Conservation (phyloP, 2,329 filamentous ascomycete species). For the Capronia americana region DNA sequence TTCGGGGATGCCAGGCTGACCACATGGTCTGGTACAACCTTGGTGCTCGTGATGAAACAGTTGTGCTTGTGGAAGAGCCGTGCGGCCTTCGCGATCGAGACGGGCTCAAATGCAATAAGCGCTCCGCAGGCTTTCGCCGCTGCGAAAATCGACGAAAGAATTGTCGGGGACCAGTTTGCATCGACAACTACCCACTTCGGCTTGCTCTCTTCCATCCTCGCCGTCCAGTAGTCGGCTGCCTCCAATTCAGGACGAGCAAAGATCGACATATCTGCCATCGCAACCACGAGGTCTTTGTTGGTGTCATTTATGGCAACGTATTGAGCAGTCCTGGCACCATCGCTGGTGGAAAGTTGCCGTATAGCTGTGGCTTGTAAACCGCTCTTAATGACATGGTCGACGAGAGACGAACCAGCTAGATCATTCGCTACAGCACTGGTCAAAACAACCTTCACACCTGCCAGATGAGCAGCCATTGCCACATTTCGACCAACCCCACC, state of each 20-base stretch:
- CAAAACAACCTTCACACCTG: conserved; percentile 70
- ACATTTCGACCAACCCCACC: conserved; percentile 95
- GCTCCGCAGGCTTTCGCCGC: conserved; percentile 63
- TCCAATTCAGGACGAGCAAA: conserved; percentile 61
- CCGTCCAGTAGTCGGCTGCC: conserved; percentile 64
- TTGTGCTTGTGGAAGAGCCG: conserved; percentile 63
- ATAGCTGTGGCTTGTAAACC: conserved; percentile 72
- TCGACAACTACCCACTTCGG: conserved; percentile 85
- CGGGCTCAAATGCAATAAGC: conserved; percentile 82
- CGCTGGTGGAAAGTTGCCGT: conserved; percentile 58
- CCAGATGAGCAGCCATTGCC: conserved; percentile 77
- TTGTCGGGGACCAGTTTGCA: conserved; percentile 77
- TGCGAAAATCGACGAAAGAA: conserved; percentile 72
- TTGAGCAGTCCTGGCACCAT: conserved; percentile 76
- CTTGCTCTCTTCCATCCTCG: conserved; percentile 61
- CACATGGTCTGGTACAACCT: conserved; percentile 66
- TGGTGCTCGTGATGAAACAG: conserved; percentile 44
- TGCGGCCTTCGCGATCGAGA: conserved; percentile 78
- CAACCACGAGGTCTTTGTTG: conserved; percentile 82
- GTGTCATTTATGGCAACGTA: conserved; percentile 89
- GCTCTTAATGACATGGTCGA: conserved; percentile 68
- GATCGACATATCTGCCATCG: conserved; percentile 95
- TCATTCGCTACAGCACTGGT: conserved; percentile 85
- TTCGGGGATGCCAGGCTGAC: conserved; percentile 84
- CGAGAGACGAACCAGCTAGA: conserved; percentile 73